These are phyloP conservation scores for Ogataea glucozyma DNA, from an alignment of 805 yeast species.

Conservation along the genomic window DNA sequence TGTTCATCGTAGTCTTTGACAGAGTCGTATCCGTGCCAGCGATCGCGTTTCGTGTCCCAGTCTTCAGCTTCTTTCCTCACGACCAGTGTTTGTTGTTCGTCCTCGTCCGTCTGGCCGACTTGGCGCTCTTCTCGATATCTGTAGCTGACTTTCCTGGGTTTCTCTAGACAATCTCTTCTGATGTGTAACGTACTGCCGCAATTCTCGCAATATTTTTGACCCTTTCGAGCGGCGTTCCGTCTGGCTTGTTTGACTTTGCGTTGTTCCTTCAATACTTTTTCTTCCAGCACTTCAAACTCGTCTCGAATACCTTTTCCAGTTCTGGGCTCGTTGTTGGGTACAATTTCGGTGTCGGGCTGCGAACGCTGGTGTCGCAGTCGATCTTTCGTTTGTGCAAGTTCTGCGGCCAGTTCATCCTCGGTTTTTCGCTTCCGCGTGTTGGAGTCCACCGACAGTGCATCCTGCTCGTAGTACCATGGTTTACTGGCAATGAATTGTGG, in stretches of 20 bases:
- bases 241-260: background rate
- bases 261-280: slow-evolving; percentile 9
- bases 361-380: slow-evolving; percentile 59
- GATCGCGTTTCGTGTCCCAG: slow-evolving; percentile 74
- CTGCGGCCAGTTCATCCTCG: slow-evolving; percentile 25
- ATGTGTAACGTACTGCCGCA: slow-evolving; percentile 57
- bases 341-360: slow-evolving; percentile 42
- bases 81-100: slow-evolving; percentile 11
- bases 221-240: slow-evolving; percentile 6
- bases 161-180: slow-evolving; percentile 57
- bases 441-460: slow-evolving; percentile 29
- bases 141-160: slow-evolving; percentile 47
- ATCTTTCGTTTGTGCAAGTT: slow-evolving; percentile 36
- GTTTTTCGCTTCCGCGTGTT: slow-evolving; percentile 31
- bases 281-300: slow-evolving; percentile 32
- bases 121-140: slow-evolving; percentile 22
- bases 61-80: slow-evolving; percentile 36
- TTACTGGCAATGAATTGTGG: slow-evolving; percentile 42
- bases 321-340: slow-evolving; percentile 49
- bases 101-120: slow-evolving; percentile 5
- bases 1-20: slow-evolving; percentile 56
- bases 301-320: slow-evolving; percentile 60
- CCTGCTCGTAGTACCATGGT: slow-evolving; percentile 42
- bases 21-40: slow-evolving; percentile 79
- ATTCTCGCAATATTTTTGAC: slow-evolving; percentile 50